phyloP scores from a whole-genome alignment of 441 rosid species.

The Mallotus repandus region DNA sequence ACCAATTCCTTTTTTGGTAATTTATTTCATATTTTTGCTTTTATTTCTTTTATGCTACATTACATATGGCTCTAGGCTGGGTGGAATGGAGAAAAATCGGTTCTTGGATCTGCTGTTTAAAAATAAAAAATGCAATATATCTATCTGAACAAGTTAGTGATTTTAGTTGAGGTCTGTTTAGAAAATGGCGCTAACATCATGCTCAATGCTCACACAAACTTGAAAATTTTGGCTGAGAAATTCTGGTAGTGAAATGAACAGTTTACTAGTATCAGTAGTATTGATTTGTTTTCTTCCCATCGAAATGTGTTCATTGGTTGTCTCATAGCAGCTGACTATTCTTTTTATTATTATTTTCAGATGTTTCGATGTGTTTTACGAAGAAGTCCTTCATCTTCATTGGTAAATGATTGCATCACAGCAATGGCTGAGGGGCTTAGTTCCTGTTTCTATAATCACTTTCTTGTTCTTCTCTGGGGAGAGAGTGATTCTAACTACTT shows the following conservation, averaged over 20 bases:
- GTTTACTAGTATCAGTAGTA: not conserved
- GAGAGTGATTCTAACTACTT: constrained; percentile 48
- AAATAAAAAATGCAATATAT: too few species aligned
- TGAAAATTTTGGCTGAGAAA: not conserved
- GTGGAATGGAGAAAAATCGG: not conserved
- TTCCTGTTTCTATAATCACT: constrained; percentile 65
- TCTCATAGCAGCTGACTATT: constrained; percentile 11
- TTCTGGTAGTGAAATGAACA: not conserved
- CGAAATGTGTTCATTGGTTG: constrained; percentile 8
- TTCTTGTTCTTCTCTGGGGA: constrained; percentile 88
- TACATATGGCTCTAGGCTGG: not conserved
- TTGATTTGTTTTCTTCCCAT: constrained; percentile 10
- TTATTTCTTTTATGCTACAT: not conserved
- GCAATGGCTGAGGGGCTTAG: constrained; percentile 91
- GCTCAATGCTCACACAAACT: constrained; percentile 3
- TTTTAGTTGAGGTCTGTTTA: not conserved
- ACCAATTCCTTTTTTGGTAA: not conserved
- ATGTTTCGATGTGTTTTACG: constrained; percentile 83
- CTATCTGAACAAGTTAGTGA: not conserved
- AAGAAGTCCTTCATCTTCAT: constrained; percentile 73
- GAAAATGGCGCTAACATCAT: not conserved
- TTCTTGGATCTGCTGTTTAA: not conserved
- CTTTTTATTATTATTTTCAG: constrained; percentile 39
- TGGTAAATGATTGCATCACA: constrained; percentile 85
- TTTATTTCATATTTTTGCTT: constrained; percentile 4